phyloP scores from a whole-genome alignment of 2,329 filamentous ascomycete genomes.

The Didymellaceae sp. region DNA sequence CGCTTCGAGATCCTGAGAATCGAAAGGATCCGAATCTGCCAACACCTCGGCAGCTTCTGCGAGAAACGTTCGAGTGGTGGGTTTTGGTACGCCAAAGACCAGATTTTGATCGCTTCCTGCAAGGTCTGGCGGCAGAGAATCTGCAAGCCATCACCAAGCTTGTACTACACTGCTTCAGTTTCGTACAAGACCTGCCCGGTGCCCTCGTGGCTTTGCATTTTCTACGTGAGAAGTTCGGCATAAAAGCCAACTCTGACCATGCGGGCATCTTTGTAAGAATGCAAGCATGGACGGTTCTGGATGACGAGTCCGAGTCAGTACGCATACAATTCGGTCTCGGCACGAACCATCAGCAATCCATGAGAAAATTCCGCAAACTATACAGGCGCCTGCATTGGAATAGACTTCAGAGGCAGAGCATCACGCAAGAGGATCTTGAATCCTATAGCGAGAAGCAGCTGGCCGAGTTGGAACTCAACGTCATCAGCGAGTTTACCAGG shows the following conservation, averaged over 20 bases:
- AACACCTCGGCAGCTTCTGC: constrained; percentile 39
- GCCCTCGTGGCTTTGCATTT: constrained; percentile 45
- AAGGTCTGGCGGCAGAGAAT: constrained; percentile 33
- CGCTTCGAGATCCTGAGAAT: constrained; percentile 28
- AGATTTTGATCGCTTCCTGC: constrained; percentile 36
- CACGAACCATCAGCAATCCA: constrained; percentile 18
- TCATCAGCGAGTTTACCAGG: constrained; percentile 43
- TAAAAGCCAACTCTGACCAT: constrained; percentile 34
- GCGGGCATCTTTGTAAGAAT: constrained; percentile 34
- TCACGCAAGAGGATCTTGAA: constrained; percentile 19
- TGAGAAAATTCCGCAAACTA: constrained; percentile 15
- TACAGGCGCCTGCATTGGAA: constrained; percentile 30
- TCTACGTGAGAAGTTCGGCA: constrained; percentile 31
- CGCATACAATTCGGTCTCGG: constrained; percentile 24
- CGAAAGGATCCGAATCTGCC: constrained; percentile 33
- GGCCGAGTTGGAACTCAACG: constrained; percentile 34
- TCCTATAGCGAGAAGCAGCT: constrained; percentile 29
- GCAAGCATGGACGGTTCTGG: constrained; percentile 39
- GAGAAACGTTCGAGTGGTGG: constrained; percentile 43
- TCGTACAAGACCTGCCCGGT: constrained; percentile 41
- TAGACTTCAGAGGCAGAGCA: constrained; percentile 27
- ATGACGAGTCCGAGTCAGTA: constrained; percentile 2
- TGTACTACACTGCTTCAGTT: constrained; percentile 47
- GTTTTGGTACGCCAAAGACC: constrained; percentile 26
- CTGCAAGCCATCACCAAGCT: constrained; percentile 32